phyloP scores from a whole-genome alignment of 495 filamentous ascomycete species.

The Echria macrotheca region DNA sequence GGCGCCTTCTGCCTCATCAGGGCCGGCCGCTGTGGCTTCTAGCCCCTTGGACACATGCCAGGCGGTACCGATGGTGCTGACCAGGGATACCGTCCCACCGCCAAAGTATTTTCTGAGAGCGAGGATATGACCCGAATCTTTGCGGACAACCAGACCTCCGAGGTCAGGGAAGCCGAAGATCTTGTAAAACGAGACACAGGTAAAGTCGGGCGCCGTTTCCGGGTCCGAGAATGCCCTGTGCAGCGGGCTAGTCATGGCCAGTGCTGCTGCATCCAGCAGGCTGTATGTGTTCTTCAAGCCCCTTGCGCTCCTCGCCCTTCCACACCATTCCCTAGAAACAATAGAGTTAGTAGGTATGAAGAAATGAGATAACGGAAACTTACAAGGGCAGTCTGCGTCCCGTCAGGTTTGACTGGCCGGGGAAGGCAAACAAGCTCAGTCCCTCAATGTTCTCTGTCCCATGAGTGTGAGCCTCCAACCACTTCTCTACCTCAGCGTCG shows the following conservation, averaged over 20 bases:
- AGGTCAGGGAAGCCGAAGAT: conserved; percentile 78
- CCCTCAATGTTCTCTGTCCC: background rate
- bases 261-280: conserved; percentile 67
- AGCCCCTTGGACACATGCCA: conserved; percentile 60
- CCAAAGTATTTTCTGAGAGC: conserved; percentile 65
- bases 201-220: conserved; percentile 63
- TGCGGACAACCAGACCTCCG: conserved; percentile 64
- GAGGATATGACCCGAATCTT: conserved; percentile 56
- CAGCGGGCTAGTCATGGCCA: conserved; percentile 61
- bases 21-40: conserved; percentile 14
- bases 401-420: conserved; percentile 76
- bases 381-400: conserved; percentile 65
- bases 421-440: conserved; percentile 65
- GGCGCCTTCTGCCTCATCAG: conserved; percentile 18
- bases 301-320: conserved; percentile 37
- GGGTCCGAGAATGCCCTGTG: conserved; percentile 50
- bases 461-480: conserved; percentile 43
- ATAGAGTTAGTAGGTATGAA: too few species aligned
- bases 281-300: conserved; percentile 52
- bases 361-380: conserved; percentile 13
- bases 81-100: conserved; percentile 70
- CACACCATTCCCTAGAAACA: too few species aligned
- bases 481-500: conserved; percentile 61
- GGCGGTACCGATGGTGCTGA: conserved; percentile 50
- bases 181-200: conserved; percentile 70